Conservation (phyloP, 2,329 filamentous ascomycete species). For the Trichoderma atrobrunneum region DNA sequence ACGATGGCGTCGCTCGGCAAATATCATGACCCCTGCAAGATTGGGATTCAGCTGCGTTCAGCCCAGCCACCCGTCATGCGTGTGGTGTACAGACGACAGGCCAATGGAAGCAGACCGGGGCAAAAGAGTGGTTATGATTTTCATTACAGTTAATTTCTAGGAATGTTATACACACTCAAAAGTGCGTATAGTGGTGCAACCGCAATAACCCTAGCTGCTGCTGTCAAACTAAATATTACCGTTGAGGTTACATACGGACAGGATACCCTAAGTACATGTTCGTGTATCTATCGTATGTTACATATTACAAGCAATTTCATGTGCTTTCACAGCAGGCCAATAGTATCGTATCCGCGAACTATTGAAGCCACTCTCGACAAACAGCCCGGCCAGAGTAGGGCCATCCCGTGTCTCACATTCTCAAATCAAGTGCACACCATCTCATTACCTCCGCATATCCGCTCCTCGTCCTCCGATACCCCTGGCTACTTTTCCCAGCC, state of each 20-base stretch:
- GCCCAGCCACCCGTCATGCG: neutral
- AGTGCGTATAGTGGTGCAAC: neutral
- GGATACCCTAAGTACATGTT: neutral
- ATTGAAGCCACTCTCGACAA: neutral
- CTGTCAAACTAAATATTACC: neutral
- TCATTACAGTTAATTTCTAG: neutral
- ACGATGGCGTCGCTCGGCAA: neutral
- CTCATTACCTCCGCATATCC: neutral
- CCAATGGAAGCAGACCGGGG: neutral
- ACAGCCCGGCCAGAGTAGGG: neutral
- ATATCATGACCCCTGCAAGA: neutral
- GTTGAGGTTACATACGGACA: neutral
- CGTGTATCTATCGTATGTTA: neutral
- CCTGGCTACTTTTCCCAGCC: neutral
- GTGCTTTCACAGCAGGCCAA: neutral
- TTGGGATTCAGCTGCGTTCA: neutral
- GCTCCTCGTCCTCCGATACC: neutral
- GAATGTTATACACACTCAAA: neutral
- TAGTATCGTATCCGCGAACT: neutral
- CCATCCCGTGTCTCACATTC: neutral
- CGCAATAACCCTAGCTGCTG: neutral
- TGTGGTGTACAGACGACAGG: neutral
- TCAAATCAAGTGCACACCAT: neutral
- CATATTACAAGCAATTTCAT: neutral
- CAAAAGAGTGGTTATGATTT: neutral